Base-by-base conservation (phyloP, 139 green algal species). In the Zygnema cylindricum region DNA sequence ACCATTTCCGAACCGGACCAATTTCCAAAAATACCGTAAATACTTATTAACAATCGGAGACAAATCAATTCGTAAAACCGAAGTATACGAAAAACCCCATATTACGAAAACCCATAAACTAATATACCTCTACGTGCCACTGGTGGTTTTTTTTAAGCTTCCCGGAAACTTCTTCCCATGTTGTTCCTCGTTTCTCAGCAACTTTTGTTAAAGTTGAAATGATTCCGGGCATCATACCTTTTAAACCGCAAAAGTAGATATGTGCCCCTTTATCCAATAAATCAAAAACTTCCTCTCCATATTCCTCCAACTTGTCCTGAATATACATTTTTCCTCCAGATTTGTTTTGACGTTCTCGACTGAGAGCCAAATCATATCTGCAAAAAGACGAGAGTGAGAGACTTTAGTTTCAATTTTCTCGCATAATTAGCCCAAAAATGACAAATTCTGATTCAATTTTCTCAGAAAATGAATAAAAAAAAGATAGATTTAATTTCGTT, bases 221-320 rank as follows among this genome's bases (percentile, higher is more conserved):
- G 88, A 98, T 98, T 88, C 95, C 96, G 79, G 97, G 97, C 97
- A 99, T 99, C 97, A 99, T 99, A 92, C 97, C 92, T 87, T 94
- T 94, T 22, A 99, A 95, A 69, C 97, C 97, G 94, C 97, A 99
- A 95, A 99, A 99, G 96, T 98, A 99, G 87, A 99, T 99, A 95
- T 99, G 95, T 3, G 94, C 97, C 54, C 97, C 97, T 79, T 97
- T 94, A 77, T 96, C 86, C 88, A 99, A 94, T 77, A 99, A 94
- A 85, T 96, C 95, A 88, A 99, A 99, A 42, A 99, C 91, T 94
- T 99, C 95, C 85, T 99, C 96, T 55, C 94, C 91, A 84, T 99
- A 99, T 94, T 99, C 97, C 96, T 99, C 97, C n/a, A 94, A 79
- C 93, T 95, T 95, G 95, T 98, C 95, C 94, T 98, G 95, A 93